Conservation (phyloP, 2,329 filamentous ascomycete species). For the Helotiales sp. region DNA sequence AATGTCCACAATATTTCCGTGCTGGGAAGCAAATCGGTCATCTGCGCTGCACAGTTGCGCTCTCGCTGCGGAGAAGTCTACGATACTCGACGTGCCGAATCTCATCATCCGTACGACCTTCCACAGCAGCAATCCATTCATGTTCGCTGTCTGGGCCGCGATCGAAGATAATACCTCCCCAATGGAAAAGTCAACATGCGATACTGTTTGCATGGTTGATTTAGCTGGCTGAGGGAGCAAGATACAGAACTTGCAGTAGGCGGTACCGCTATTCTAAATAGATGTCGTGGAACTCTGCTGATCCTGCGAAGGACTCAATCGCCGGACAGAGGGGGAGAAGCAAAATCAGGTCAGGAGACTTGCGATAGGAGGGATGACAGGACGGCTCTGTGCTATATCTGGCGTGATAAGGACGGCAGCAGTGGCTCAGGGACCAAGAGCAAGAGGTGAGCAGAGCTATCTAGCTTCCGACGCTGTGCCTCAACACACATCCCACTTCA, state of each 20-base stretch:
- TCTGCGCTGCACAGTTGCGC: neutral
- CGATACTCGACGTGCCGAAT: conserved; percentile 10
- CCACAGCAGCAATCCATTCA: neutral
- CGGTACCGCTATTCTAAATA: conserved; percentile 3
- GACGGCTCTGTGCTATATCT: neutral
- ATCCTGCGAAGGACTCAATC: neutral
- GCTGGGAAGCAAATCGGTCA: conserved; percentile 15
- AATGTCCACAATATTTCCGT: conserved; percentile 2
- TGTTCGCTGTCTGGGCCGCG: neutral
- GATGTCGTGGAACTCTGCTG: conserved; percentile 9
- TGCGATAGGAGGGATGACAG: neutral
- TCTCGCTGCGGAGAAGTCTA: neutral
- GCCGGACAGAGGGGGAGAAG: neutral
- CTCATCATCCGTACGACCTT: conserved; percentile 13
- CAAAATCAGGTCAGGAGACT: neutral
- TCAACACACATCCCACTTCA: neutral
- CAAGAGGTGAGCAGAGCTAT: neutral
- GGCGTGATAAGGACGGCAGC: neutral
- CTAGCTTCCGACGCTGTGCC: neutral
- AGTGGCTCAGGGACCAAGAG: neutral
- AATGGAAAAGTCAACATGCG: conserved; percentile 4
- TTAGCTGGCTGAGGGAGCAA: neutral
- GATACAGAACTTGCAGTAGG: neutral
- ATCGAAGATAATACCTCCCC: conserved; percentile 14
- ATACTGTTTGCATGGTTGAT: neutral